Evolutionary conservation across 2,329 filamentous ascomycete genomes (phyloP).

Genomic region (Xylariaceae sp.): DNA sequence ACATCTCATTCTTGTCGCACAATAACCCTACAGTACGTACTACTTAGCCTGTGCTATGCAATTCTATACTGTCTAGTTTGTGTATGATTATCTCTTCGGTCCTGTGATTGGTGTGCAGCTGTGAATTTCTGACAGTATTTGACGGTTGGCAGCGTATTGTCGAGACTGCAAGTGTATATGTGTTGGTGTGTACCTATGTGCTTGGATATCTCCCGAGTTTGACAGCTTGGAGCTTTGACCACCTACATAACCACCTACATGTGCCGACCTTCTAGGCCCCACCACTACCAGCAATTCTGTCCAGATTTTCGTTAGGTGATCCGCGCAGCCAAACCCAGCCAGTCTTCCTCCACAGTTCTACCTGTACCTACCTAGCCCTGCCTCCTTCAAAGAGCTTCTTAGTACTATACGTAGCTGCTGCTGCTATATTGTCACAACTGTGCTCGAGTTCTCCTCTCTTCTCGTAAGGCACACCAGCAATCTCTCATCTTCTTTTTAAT

Average conservation of each 20-base stretch:
- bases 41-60: too few relatives aligned
- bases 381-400: too few relatives aligned
- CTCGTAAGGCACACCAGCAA: too few relatives aligned
- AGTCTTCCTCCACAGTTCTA: constrained; percentile 3
- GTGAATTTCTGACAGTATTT: constrained; percentile 7
- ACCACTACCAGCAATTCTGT: not conserved
- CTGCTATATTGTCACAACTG: too few relatives aligned
- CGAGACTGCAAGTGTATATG: not conserved
- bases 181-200: not conserved
- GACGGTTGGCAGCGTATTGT: not conserved
- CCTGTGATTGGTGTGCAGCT: constrained; percentile 16
- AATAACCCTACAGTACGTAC: constrained; percentile 4
- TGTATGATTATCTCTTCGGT: not conserved
- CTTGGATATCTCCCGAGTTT: not conserved
- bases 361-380: not conserved
- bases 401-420: too few relatives aligned
- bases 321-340: too few relatives aligned
- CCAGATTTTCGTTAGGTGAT: constrained; percentile 20
- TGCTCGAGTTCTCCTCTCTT: too few relatives aligned
- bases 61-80: not conserved
- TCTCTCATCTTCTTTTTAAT: not conserved
- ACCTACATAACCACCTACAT: not conserved
- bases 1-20: constrained; percentile 2
- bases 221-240: constrained; percentile 6
- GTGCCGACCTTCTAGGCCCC: not conserved